These are phyloP conservation scores for Xylariomycetidae sp. DNA, from an alignment of 2,329 filamentous ascomycete genomes.

Conservation along the genomic window DNA sequence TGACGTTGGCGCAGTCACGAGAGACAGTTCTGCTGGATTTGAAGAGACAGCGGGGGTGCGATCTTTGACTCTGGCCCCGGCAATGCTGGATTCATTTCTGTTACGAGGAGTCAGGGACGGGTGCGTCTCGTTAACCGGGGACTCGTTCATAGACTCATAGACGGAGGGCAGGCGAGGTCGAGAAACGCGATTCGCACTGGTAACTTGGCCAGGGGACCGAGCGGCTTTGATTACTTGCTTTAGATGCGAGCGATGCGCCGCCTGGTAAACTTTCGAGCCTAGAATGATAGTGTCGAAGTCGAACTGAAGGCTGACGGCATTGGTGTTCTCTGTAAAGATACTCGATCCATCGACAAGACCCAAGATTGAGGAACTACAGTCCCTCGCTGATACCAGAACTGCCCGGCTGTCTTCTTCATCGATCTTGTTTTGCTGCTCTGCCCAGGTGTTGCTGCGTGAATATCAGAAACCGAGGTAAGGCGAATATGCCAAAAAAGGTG, in stretches of 20 bases:
- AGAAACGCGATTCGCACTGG: not conserved
- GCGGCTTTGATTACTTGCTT: conserved; percentile 1
- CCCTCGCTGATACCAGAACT: conserved; percentile 4
- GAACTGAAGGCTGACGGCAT: conserved; percentile 4
- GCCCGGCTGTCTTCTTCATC: conserved; percentile 3
- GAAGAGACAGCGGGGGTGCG: too few relatives aligned
- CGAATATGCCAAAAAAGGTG: too few relatives aligned
- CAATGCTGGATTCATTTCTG: not conserved
- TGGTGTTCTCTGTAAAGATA: conserved; percentile 6
- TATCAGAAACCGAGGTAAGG: too few relatives aligned
- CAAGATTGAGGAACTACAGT: conserved; percentile 7
- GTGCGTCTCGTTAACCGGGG: not conserved
- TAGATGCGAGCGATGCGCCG: conserved; percentile 4
- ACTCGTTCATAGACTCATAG: not conserved
- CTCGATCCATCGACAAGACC: conserved; percentile 5
- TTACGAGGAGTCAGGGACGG: not conserved
- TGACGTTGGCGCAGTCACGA: too few relatives aligned
- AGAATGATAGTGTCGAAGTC: conserved; percentile 8
- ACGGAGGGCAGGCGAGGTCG: not conserved
- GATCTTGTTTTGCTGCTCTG: conserved; percentile 6
- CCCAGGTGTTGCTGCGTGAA: conserved; percentile 3
- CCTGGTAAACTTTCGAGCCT: conserved; percentile 5
- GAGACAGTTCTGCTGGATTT: too few relatives aligned
- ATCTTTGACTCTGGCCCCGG: too few relatives aligned
- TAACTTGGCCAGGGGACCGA: not conserved